Evolutionary conservation across 2,329 filamentous ascomycete genomes (phyloP), one percentile per base, ranked within the genome.

Genomic region (Purpureocillium lavendulum): DNA sequence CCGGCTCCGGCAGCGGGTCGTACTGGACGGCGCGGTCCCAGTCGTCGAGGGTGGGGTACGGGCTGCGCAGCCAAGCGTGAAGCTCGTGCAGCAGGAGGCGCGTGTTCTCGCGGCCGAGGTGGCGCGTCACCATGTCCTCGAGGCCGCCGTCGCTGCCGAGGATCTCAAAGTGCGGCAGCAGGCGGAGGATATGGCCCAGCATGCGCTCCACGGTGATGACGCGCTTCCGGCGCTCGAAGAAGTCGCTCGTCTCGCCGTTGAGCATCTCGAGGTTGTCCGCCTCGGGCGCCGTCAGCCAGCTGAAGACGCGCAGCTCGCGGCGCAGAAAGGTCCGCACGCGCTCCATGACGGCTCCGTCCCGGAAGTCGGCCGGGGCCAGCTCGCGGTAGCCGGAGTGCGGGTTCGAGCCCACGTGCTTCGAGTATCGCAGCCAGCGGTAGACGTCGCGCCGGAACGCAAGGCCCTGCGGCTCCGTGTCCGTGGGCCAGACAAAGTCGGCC

Each of bases 1-100:
- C 13, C n/a, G 38, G 14, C 16, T 33, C 34, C 12, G 30, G 17
- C 17, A 42, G 43, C 11, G 33, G 18, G 18, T 54, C 52, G 28
- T 95, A 94, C 58, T 90, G 86, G 12, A 89, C 85, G 46, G 79
- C 68, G 14, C 73, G 66, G 63, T 96, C 90, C 87, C 88, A 97
- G 35, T 82, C 82, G 38, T 77, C 71, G 8, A 94, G 60, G 8
- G 73, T 78, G 3, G 60, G 69, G 52, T 78, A 90, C 0, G 89
- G 88, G 58, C 88, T 95, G 41, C 87, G 72, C 49, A 97, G 61
- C 79, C 86, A 97, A 10, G 79, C 76, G 44, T 82, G 75, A 44
- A 96, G 60, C 63, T 97, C 90, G 61, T 97, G 90, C 43, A 95
- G 61, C 48, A 97, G 87, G 30, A 94, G 59, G 14, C 71, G 68